Conservation (phyloP, 2,329 filamentous ascomycete genomes). For the Ascosphaera acerosa region DNA sequence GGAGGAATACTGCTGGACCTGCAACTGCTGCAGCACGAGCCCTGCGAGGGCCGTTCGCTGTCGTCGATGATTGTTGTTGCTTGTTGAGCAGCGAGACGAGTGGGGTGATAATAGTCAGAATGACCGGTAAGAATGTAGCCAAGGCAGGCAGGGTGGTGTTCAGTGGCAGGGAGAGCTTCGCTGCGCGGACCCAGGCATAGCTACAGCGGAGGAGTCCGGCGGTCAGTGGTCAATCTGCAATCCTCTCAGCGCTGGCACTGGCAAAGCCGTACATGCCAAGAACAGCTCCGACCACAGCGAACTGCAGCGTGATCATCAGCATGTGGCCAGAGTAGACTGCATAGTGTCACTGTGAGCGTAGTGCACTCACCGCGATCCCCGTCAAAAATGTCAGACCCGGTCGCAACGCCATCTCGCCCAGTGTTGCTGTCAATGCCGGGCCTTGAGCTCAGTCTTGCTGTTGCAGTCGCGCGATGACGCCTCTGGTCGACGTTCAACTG, state of each 20-base stretch:
- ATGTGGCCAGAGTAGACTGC: not conserved
- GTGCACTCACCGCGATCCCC: not conserved
- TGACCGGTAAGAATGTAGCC: slow-evolving; percentile 1
- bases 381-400: not conserved
- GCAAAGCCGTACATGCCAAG: slow-evolving; percentile 1
- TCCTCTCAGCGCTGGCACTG: not conserved
- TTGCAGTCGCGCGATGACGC: no score
- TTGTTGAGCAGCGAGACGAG: not conserved
- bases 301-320: not conserved
- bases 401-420: not conserved
- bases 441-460: no score
- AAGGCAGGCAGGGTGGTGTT: slow-evolving; percentile 2
- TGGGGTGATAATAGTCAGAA: not conserved
- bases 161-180: slow-evolving; percentile 3
- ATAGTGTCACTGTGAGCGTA: not conserved
- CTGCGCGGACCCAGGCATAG: slow-evolving; percentile 3
- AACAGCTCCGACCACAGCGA: slow-evolving; percentile 2
- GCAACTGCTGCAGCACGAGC: no score
- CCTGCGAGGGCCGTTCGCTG: not conserved
- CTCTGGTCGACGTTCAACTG: no score
- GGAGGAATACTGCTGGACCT: no score
- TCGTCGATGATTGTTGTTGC: not conserved
- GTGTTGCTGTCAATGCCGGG: no score
- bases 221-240: not conserved
- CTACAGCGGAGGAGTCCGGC: slow-evolving; percentile 1